These are phyloP conservation scores for Phytophthora niederhauseri DNA, from an alignment of 352 stramenopile species.

Conservation along the genomic window DNA sequence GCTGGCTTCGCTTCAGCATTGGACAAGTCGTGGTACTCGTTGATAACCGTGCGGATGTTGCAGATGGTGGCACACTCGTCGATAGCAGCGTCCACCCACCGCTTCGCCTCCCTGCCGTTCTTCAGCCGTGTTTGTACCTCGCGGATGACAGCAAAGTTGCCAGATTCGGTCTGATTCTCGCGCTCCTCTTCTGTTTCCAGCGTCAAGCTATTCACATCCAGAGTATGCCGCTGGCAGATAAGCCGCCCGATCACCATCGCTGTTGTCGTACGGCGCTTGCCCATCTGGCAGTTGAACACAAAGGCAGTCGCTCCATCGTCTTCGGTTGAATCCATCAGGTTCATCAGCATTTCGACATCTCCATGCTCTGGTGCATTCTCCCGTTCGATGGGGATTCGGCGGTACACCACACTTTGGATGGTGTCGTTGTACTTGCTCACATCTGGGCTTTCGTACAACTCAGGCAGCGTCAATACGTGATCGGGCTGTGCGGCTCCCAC, in stretches of 20 bases:
- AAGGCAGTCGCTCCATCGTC: conserved; percentile 64
- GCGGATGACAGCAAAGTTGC: conserved; percentile 75
- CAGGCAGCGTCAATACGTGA: conserved; percentile 63
- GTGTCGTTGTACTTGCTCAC: conserved; percentile 37
- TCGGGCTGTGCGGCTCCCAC: conserved; percentile 43
- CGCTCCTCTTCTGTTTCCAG: conserved; percentile 9
- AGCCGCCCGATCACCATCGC: conserved; percentile 73
- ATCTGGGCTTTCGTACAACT: conserved; percentile 61
- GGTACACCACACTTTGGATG: conserved; percentile 66
- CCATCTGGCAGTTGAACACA: conserved; percentile 91
- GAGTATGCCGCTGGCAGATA: conserved; percentile 56
- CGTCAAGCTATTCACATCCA: conserved; percentile 24
- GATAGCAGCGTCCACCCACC: conserved; percentile 78
- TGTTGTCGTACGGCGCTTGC: conserved; percentile 82
- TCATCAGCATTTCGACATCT: conserved; percentile 73
- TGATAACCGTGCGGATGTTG: conserved; percentile 84
- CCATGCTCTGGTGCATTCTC: conserved; percentile 83
- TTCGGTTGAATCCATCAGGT: conserved; percentile 49
- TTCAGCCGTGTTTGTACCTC: conserved; percentile 63
- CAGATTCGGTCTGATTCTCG: conserved; percentile 27
- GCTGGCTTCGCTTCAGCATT: conserved; percentile 75
- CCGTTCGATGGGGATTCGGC: conserved; percentile 78
- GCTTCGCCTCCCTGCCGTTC: conserved; percentile 63
- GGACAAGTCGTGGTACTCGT: conserved; percentile 79
- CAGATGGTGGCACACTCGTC: conserved; percentile 72